Percentiles rank a stretch among this genome's conserved stretches.
phyloP scores from a whole-genome alignment of 805 yeast genomes.

The Starmerella bacillaris region DNA sequence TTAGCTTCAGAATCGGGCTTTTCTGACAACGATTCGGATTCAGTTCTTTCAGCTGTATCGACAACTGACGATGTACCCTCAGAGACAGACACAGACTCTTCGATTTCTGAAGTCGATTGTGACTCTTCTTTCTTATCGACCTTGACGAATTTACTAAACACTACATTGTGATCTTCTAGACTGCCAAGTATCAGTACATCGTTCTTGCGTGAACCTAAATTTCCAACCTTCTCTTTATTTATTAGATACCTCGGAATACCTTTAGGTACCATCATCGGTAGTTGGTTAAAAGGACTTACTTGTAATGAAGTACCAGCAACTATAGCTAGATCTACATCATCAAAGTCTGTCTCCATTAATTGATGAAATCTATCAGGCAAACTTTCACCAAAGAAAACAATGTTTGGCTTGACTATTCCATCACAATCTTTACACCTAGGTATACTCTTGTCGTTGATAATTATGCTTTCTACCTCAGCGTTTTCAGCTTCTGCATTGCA shows the following conservation, averaged over 20 bases:
- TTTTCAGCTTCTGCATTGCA: conserved; percentile 40
- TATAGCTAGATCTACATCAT: conserved; percentile 39
- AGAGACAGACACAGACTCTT: too few species aligned
- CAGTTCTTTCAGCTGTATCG: not conserved
- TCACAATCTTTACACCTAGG: conserved; percentile 43
- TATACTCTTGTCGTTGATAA: conserved; percentile 11
- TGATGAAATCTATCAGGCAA: conserved; percentile 56
- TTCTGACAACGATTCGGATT: not conserved
- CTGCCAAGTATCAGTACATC: conserved; percentile 47
- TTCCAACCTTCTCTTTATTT: conserved; percentile 66
- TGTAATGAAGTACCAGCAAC: conserved; percentile 87
- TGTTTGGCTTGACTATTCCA: conserved; percentile 80
- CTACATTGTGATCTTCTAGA: conserved; percentile 34
- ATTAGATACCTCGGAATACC: conserved; percentile 42
- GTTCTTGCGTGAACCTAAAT: conserved; percentile 33
- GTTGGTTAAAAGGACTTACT: conserved; percentile 75
- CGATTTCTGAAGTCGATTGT: not conserved
- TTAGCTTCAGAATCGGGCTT: not conserved
- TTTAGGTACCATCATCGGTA: conserved; percentile 47
- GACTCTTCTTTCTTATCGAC: not conserved
- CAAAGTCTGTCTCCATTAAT: conserved; percentile 41
- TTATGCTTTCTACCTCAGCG: conserved; percentile 13
- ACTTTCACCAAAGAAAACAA: conserved; percentile 85
- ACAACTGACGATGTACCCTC: too few species aligned
- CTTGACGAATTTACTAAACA: conserved; percentile 1